A percentile compares a stretch with the other conserved stretches of the same genome.
phyloP scores from a whole-genome alignment of 2,329 filamentous ascomycete genomes.

The Amesomyces nigricolor region DNA sequence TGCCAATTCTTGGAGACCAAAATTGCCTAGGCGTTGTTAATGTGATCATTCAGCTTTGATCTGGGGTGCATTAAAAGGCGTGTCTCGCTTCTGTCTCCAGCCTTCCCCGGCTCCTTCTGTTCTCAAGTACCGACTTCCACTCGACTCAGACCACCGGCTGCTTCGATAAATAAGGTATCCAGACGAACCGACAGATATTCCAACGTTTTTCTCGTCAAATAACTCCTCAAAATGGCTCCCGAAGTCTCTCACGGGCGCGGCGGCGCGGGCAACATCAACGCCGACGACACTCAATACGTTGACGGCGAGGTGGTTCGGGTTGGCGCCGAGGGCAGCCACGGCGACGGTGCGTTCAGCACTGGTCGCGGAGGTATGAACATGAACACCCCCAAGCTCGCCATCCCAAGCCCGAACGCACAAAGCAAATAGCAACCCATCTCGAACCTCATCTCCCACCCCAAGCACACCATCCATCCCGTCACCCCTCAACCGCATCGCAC shows the following conservation, averaged over 20 bases:
- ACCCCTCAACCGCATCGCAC: not conserved
- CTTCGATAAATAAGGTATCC: too few relatives aligned
- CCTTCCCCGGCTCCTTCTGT: not conserved
- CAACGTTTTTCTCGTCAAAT: not conserved
- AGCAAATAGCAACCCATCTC: not conserved
- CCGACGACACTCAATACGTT: conserved; percentile 53
- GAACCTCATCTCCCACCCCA: not conserved
- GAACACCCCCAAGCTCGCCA: not conserved
- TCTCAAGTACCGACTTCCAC: not conserved
- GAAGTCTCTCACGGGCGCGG: conserved; percentile 58
- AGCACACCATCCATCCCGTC: too few relatives aligned
- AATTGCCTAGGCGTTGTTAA: not conserved
- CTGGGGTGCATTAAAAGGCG: conserved; percentile 15
- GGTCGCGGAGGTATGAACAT: conserved; percentile 50
- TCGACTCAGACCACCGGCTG: not conserved
- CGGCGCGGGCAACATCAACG: conserved; percentile 56
- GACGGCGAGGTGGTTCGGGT: conserved; percentile 57
- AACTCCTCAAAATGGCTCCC: conserved; percentile 29
- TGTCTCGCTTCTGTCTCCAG: not conserved
- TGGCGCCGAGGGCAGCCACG: conserved; percentile 49
- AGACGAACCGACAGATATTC: too few relatives aligned
- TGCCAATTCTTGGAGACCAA: conserved; percentile 3
- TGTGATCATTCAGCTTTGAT: not conserved
- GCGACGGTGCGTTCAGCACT: conserved; percentile 53
- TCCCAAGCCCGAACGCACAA: not conserved